These are phyloP conservation scores for Phytophthora foliorum DNA, from an alignment of 352 stramenopile species.

Conservation along the genomic window DNA sequence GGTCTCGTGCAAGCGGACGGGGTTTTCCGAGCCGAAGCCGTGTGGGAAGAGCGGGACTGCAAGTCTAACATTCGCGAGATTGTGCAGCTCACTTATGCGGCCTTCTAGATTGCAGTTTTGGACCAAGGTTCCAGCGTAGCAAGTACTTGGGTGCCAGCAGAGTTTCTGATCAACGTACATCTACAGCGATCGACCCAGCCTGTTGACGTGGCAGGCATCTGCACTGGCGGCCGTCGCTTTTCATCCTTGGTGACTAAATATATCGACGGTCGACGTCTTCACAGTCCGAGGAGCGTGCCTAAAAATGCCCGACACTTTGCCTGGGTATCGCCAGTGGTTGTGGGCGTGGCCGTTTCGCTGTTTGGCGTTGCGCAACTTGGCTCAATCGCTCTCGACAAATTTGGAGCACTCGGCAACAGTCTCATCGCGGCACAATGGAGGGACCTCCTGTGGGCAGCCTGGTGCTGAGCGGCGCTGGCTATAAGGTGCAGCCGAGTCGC, in stretches of 20 bases:
- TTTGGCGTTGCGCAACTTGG: slow-evolving; percentile 10
- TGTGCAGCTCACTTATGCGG: slow-evolving; percentile 59
- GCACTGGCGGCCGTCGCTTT: background rate
- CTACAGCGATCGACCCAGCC: slow-evolving; percentile 12
- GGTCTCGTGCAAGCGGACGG: slow-evolving; percentile 57
- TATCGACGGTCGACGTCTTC: slow-evolving; percentile 23
- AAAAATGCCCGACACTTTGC: slow-evolving; percentile 16
- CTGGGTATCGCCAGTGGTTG: background rate
- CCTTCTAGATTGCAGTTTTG: slow-evolving; percentile 11
- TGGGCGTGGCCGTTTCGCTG: slow-evolving; percentile 28
- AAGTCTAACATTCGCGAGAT: slow-evolving; percentile 89
- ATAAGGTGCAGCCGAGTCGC: slow-evolving; percentile 25
- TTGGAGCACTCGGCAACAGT: slow-evolving; percentile 32
- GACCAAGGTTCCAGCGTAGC: slow-evolving; percentile 3
- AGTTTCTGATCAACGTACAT: slow-evolving; percentile 30
- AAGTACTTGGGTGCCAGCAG: slow-evolving; percentile 2
- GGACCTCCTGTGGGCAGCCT: slow-evolving; percentile 37
- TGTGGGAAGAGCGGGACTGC: slow-evolving; percentile 79
- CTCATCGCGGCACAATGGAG: slow-evolving; percentile 35
- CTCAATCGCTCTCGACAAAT: slow-evolving; percentile 21
- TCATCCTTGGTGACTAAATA: slow-evolving; percentile 30
- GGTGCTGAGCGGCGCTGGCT: slow-evolving; percentile 51
- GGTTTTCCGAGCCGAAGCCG: slow-evolving; percentile 58
- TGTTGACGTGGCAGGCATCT: slow-evolving; percentile 18
- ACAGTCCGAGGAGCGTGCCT: slow-evolving; percentile 1